Base-by-base conservation (phyloP, 1,139 yeast genomes). In the Saccharomyces pastorianus region DNA sequence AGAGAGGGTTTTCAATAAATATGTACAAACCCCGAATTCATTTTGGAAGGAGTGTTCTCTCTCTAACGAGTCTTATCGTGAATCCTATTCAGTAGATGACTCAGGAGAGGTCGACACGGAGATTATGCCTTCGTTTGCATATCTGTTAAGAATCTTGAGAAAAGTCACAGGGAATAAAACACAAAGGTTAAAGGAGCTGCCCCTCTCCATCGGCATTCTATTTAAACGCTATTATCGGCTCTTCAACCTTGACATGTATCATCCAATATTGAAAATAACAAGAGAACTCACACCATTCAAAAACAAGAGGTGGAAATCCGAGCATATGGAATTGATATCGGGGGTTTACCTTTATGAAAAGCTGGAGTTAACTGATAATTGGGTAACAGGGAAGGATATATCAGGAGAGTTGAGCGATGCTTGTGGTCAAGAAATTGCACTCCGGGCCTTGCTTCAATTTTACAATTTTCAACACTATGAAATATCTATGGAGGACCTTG, bases 241-340 rank as follows among this genome's bases (percentile, higher is more conserved):
- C 48, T 83, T 84, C 61, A 89, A 87, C 63, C 68, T 74, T 14
- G 76, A 78, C n/a, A 70, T 90, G 29, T 84, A 87, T 70, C 75
- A 73, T 48, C 90, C 95, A 1, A 83, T 88, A 2, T 73, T 91
- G 60, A 85, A 83, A 63, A 78, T 84, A 1, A 75, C 91, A 57
- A 90, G 88, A 67, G 85, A 88, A 58, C 77, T 90, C 51, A 84
- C 91, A 0, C 97, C 98, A 0, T 89, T 85, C 69, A 91, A 88
- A 62, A 97, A 97, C 20, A 82, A 95, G 57, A 90, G 91, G 69
- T 93, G 99, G 99, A 85, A 90, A 62, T 81, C 90, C 13, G 80
- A 83, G 59, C 95, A 93, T 67, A 93, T 95, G 98, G 96, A 90
- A 62, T 74, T 93, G 54, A 88, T 95, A 6, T 89, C 97, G 0